Percentiles rank a stretch among this genome's conserved stretches.
Conservation (phyloP, 2,329 filamentous ascomycete genomes). For the Apiospora kogelbergensis region DNA sequence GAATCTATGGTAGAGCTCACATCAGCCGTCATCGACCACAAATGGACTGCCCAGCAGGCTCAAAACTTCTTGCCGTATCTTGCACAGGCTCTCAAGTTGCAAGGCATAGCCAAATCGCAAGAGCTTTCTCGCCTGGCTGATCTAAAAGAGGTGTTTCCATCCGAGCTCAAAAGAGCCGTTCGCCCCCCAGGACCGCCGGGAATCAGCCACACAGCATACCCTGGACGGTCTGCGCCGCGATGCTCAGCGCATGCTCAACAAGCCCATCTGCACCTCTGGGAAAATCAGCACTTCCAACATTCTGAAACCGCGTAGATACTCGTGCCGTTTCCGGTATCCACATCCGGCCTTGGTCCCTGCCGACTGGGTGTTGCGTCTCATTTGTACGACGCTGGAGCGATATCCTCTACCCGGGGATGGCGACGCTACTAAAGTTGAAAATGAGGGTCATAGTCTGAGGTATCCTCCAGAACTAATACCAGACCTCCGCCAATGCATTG, state of each 20-base stretch:
- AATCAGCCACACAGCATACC: not conserved
- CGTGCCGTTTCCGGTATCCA: slow-evolving; percentile 3
- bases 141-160: not conserved
- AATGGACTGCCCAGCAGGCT: not conserved
- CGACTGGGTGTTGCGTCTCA: not conserved
- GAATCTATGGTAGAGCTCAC: not conserved
- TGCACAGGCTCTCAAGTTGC: not conserved
- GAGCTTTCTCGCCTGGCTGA: not conserved
- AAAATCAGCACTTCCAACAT: not conserved
- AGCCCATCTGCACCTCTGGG: not conserved
- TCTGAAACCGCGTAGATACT: not conserved
- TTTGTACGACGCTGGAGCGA: not conserved
- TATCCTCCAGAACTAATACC: not conserved
- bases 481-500: not conserved
- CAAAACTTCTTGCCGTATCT: not conserved
- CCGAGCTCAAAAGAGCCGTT: slow-evolving; percentile 1
- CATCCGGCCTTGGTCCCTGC: not conserved
- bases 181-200: not conserved
- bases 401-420: not conserved
- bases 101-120: not conserved
- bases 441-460: not conserved
- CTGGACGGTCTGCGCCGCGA: not conserved
- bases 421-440: not conserved
- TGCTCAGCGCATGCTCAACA: not conserved
- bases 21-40: not conserved